Conservation (phyloP, 108 stramenopile species). For the Nitzschia inconspicua region DNA sequence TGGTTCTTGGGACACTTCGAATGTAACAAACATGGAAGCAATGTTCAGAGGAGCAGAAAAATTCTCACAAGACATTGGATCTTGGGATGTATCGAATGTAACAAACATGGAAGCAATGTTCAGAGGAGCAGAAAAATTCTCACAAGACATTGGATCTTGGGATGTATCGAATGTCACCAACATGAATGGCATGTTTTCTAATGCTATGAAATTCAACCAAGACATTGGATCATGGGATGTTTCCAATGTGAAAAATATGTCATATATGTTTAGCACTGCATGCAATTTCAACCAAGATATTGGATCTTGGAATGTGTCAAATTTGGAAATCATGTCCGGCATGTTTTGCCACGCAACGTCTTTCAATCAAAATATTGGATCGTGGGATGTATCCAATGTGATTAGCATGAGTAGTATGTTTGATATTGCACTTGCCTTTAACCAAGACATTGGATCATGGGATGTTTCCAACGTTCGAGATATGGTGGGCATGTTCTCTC, state of each 20-base stretch:
- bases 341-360: conserved; percentile 6
- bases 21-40: conserved; percentile 10
- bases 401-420: conserved; percentile 19
- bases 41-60: conserved; percentile 2
- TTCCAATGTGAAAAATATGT: background rate
- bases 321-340: conserved; percentile 6
- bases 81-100: conserved; percentile 15
- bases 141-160: conserved; percentile 4
- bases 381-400: conserved; percentile 13
- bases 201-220: conserved; percentile 1
- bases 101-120: conserved; percentile 8
- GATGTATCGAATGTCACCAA: background rate
- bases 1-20: conserved; percentile 14
- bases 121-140: background rate
- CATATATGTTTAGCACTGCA: conserved; percentile 8
- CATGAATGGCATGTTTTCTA: background rate
- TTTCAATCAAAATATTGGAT: conserved; percentile 22
- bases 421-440: conserved; percentile 1
- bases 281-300: background rate
- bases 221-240: conserved; percentile 16
- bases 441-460: conserved; percentile 24
- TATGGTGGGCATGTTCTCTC: conserved; percentile 14
- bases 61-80: conserved; percentile 3
- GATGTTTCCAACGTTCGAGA: conserved; percentile 7
- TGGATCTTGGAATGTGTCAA: background rate